phyloP scores from a whole-genome alignment of 495 filamentous ascomycete genomes.

The Trypethelium eluteriae region DNA sequence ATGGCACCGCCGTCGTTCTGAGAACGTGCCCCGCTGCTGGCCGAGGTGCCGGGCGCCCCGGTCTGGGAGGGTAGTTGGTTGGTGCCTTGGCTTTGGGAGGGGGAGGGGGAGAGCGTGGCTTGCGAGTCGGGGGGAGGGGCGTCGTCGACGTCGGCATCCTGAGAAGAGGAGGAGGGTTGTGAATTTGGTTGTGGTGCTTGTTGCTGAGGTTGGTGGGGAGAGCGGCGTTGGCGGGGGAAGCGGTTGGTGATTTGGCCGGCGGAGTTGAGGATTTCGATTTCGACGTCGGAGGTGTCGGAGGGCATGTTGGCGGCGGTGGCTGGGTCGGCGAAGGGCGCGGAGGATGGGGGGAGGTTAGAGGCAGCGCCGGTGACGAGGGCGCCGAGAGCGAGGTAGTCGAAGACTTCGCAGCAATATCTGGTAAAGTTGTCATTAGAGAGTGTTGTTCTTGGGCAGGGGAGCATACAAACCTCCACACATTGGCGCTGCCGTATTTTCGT shows the following conservation, averaged over 20 bases:
- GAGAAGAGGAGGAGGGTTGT: slow-evolving; percentile 32
- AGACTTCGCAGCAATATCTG: slow-evolving; percentile 87
- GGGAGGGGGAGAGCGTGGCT: slow-evolving; percentile 15
- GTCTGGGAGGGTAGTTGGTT: slow-evolving; percentile 34
- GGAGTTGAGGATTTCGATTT: slow-evolving; percentile 85
- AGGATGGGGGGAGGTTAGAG: slow-evolving; percentile 54
- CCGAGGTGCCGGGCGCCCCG: slow-evolving; percentile 72
- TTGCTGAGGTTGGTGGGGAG: slow-evolving; percentile 19
- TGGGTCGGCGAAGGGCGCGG: slow-evolving; percentile 37
- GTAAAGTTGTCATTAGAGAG: slow-evolving; percentile 11
- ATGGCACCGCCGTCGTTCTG: slow-evolving; percentile 64
- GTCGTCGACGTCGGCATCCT: slow-evolving; percentile 38
- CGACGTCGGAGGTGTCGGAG: slow-evolving; percentile 60
- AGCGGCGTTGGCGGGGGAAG: slow-evolving; percentile 46
- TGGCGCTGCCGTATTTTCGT: slow-evolving; percentile 91
- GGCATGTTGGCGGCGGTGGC: slow-evolving; percentile 31
- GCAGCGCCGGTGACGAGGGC: slow-evolving; percentile 88
- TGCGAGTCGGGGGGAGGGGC: slow-evolving; percentile 28
- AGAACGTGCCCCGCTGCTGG: slow-evolving; percentile 53
- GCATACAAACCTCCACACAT: slow-evolving; percentile 73
- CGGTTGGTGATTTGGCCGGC: slow-evolving; percentile 68
- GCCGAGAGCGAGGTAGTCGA: slow-evolving; percentile 93
- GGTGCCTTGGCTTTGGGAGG: slow-evolving; percentile 14
- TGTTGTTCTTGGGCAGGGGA: background rate
- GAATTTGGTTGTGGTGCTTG: slow-evolving; percentile 25